phyloP scores from a whole-genome alignment of 2,329 filamentous ascomycete species.

The Penicillium nordicum region DNA sequence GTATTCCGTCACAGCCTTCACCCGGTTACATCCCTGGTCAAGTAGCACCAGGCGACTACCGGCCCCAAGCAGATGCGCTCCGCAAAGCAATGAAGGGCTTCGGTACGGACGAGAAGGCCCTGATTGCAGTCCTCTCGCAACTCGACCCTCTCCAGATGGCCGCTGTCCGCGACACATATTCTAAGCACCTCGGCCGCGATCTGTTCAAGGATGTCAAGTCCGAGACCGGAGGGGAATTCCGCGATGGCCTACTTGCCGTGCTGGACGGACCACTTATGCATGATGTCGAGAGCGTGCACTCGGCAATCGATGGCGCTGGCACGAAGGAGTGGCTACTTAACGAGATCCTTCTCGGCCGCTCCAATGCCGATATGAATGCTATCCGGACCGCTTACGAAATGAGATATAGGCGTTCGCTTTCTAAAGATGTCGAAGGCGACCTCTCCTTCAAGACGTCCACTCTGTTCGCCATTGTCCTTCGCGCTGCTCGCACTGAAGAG shows the following conservation, averaged over 20 bases:
- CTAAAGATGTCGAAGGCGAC: conserved; percentile 70
- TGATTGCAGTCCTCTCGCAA: conserved; percentile 67
- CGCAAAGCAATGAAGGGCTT: conserved; percentile 89
- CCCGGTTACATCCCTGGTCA: conserved; percentile 72
- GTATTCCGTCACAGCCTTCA: conserved; percentile 60
- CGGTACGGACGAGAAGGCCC: conserved; percentile 76
- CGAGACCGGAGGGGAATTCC: conserved; percentile 73
- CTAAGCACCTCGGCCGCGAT: conserved; percentile 61
- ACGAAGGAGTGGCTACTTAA: conserved; percentile 86
- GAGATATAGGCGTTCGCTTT: conserved; percentile 63
- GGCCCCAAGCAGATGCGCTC: conserved; percentile 65
- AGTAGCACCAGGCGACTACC: conserved; percentile 63
- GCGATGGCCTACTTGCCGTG: conserved; percentile 70
- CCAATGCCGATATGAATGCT: conserved; percentile 80
- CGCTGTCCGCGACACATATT: conserved; percentile 64
- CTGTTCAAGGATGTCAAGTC: conserved; percentile 72
- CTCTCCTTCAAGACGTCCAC: conserved; percentile 81
- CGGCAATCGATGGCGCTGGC: conserved; percentile 72
- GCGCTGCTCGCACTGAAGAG: conserved; percentile 73
- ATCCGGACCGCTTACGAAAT: conserved; percentile 78
- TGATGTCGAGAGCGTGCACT: conserved; percentile 68
- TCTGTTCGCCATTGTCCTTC: conserved; percentile 78
- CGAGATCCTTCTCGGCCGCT: conserved; percentile 76
- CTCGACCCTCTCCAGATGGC: conserved; percentile 77
- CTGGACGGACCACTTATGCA: conserved; percentile 73